These are phyloP conservation scores for Wallacemonas sp. DNA, from an alignment of 208 protist species.

Conservation along the genomic window DNA sequence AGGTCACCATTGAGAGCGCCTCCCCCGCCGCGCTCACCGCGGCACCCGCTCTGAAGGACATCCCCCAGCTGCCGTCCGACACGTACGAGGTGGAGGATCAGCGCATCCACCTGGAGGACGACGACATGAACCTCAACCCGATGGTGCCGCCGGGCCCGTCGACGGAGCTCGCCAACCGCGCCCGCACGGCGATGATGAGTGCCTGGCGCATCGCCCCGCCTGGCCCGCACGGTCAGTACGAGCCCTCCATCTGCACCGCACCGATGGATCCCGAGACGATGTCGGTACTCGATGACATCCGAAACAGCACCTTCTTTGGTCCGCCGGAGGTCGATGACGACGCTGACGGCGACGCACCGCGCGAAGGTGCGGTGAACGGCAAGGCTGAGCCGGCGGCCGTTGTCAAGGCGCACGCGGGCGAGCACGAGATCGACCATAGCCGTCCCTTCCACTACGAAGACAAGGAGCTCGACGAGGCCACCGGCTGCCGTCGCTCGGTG, in stretches of 20 bases:
- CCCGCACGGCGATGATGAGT: slow-evolving; percentile 33
- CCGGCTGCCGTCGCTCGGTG: slow-evolving; percentile 29
- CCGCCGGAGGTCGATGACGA: background rate
- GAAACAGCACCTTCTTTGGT: slow-evolving; percentile 15
- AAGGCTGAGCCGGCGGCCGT: background rate
- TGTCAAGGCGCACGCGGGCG: background rate
- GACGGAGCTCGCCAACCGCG: slow-evolving; percentile 38
- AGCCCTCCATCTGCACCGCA: slow-evolving; percentile 43
- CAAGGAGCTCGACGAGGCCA: slow-evolving; percentile 42
- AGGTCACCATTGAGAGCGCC: slow-evolving; percentile 4
- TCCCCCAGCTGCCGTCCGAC: slow-evolving; percentile 10
- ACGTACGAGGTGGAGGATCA: slow-evolving; percentile 33
- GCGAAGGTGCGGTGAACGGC: slow-evolving; percentile 20
- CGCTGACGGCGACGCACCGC: slow-evolving; percentile 1
- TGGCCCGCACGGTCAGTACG: slow-evolving; percentile 16
- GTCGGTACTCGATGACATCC: slow-evolving; percentile 9
- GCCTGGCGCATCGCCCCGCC: slow-evolving; percentile 9
- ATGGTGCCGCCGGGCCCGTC: slow-evolving; percentile 19
- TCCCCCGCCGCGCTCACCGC: slow-evolving; percentile 6
- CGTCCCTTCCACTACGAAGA: slow-evolving; percentile 36
- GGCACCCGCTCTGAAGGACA: background rate
- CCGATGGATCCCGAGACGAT: slow-evolving; percentile 19
- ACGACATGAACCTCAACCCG: slow-evolving; percentile 23
- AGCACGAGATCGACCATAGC: slow-evolving; percentile 15
- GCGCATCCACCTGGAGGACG: slow-evolving; percentile 16